Evolutionary conservation across 1,284 basidiomycete genomes (phyloP), one percentile per base, ranked within the genome.

Genomic region (Phlebopus sp.): DNA sequence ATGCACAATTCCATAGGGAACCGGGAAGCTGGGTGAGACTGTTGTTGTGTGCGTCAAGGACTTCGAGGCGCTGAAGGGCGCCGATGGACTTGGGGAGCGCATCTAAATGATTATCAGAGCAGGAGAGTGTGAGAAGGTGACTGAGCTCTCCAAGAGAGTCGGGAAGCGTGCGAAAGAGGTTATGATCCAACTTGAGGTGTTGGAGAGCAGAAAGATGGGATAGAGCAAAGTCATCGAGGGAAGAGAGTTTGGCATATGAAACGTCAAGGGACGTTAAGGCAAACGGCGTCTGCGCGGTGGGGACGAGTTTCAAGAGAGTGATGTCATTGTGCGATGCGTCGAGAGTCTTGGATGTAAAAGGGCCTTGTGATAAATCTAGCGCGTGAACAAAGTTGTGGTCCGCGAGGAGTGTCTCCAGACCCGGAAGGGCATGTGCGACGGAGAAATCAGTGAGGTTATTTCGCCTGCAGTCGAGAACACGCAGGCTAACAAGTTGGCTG

Each of bases 31-130:
- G 81, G 17, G 78, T 81, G 42, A 99, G 73, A 58, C 90, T 91
- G 71, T 99, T 99, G 65, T 94, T 95, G 63, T 97, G 95, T 3
- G 89, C 84, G 58, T 97, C 90, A 37, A 98, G 75, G 3, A 71
- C 73, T 55, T 84, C 79, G n/a, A 99, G 78, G 44, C 81, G 84
- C 65, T 82, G 80, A 46, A 99, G 73, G 14, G 75, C 73, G 21
- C 93, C 92, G 43, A 99, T 85, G 34, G 80, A 83, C 13, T 77
- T 69, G 0, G 97, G 97, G 0, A 99, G 74, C 14, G 77, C 71
- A 39, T 83, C 82, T 7, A 99, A 78, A 58, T 87, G 79, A 68
- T 98, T 99, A 67, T 97, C 92, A 39, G 90, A 92, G 62, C 92
- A 93, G 4, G 88, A 89, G 3, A 99, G 79, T 1, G 72, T 74